A percentile compares a stretch with the other conserved stretches of the same genome.
Evolutionary conservation across 176 grass and related monocot species (phyloP).

Genomic region (Zea luxurians): DNA sequence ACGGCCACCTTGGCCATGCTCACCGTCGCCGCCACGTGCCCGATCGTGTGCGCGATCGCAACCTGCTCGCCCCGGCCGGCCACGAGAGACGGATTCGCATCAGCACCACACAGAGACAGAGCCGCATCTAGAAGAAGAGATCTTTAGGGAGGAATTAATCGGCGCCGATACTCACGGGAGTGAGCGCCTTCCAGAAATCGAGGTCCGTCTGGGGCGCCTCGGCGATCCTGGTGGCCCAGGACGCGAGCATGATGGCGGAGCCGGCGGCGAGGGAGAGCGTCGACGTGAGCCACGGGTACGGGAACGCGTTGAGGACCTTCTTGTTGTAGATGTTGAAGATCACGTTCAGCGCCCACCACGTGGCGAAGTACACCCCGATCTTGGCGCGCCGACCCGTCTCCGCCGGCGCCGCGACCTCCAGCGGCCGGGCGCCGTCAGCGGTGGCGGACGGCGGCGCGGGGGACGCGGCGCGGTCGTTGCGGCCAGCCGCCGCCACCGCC

Average conservation of each 20-base stretch:
- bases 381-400: conserved; percentile 43
- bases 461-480: conserved; percentile 27
- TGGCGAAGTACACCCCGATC: conserved; percentile 92
- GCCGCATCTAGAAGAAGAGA: not conserved
- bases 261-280: conserved; percentile 89
- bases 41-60: conserved; percentile 91
- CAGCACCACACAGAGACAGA: conserved; percentile 16
- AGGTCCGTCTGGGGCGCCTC: conserved; percentile 72
- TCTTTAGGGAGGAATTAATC: not conserved
- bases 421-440: conserved; percentile 36
- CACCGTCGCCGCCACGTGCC: conserved; percentile 91
- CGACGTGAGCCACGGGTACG: conserved; percentile 86
- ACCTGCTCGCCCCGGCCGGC: too few relatives aligned
- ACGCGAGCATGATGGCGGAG: conserved; percentile 90
- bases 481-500: not conserved
- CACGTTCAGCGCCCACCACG: conserved; percentile 95
- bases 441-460: conserved; percentile 39
- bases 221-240: conserved; percentile 67
- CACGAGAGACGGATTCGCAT: not conserved
- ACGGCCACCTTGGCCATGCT: conserved; percentile 99
- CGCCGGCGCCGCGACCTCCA: conserved; percentile 18
- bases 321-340: conserved; percentile 99
- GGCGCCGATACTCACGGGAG: conserved; percentile 55
- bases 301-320: conserved; percentile 94
- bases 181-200: conserved; percentile 83